Conservation (phyloP, 2,329 filamentous ascomycete genomes). For the Plectosphaerella sp. region DNA sequence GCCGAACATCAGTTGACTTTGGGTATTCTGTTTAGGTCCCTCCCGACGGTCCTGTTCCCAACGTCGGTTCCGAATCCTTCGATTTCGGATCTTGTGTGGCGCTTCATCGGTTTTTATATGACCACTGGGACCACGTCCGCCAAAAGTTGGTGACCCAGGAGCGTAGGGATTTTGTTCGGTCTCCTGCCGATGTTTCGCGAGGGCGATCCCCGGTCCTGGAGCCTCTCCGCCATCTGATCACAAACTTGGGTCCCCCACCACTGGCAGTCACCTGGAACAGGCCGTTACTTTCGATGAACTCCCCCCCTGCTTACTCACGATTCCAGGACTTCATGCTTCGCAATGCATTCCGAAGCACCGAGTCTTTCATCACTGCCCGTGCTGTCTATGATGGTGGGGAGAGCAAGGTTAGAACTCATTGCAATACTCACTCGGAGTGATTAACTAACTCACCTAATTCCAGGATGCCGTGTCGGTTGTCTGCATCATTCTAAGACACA, state of each 20-base stretch:
- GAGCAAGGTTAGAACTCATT: slow-evolving; percentile 48
- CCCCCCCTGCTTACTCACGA: slow-evolving; percentile 59
- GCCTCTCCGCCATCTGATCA: slow-evolving; percentile 56
- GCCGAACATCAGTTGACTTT: slow-evolving; percentile 7
- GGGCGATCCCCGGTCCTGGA: slow-evolving; percentile 55
- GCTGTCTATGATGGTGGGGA: slow-evolving; percentile 69
- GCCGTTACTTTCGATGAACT: slow-evolving; percentile 60
- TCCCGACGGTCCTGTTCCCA: slow-evolving; percentile 38
- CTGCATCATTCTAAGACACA: slow-evolving; percentile 63
- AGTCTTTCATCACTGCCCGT: slow-evolving; percentile 59
- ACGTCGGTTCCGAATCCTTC: slow-evolving; percentile 45
- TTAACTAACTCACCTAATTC: not conserved
- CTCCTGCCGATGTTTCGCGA: slow-evolving; percentile 47
- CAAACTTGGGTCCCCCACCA: slow-evolving; percentile 62
- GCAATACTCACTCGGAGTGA: not conserved
- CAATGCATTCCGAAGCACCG: slow-evolving; percentile 61
- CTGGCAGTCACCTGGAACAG: slow-evolving; percentile 67
- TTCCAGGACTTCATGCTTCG: slow-evolving; percentile 72
- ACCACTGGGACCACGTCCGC: slow-evolving; percentile 66
- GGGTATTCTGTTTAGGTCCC: slow-evolving; percentile 29
- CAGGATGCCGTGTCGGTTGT: slow-evolving; percentile 65
- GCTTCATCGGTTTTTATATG: slow-evolving; percentile 64
- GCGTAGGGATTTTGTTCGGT: slow-evolving; percentile 50
- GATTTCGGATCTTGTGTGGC: slow-evolving; percentile 70
- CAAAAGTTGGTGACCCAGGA: slow-evolving; percentile 60